Conservation (phyloP, 257 asterid species). For the Nicotiana tomentosiformis region DNA sequence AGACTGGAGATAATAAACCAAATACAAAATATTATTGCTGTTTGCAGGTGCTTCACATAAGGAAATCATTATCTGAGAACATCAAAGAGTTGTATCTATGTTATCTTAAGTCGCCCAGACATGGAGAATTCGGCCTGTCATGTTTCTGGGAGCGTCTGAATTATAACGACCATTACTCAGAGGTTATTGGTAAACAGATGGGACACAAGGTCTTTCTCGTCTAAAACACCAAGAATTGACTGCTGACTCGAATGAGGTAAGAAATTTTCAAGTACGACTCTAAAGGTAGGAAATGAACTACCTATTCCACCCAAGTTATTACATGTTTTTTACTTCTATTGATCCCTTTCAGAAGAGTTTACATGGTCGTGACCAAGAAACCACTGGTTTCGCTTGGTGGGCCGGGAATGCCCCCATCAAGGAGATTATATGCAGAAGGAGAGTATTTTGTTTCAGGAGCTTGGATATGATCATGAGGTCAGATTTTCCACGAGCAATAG, state of each 20-base stretch:
- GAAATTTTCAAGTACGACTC: too few relatives aligned
- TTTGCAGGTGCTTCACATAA: slow-evolving; percentile 65
- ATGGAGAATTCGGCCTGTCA: slow-evolving; percentile 54
- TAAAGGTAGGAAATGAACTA: too few relatives aligned
- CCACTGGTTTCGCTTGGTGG: too few relatives aligned
- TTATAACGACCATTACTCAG: slow-evolving; percentile 58
- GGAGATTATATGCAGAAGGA: not conserved
- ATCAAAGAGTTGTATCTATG: slow-evolving; percentile 53
- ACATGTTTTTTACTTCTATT: too few relatives aligned
- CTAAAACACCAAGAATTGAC: slow-evolving; percentile 9
- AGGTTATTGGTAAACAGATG: slow-evolving; percentile 34
- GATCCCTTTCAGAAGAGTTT: too few relatives aligned
- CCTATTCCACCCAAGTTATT: too few relatives aligned
- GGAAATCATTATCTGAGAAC: slow-evolving; percentile 47
- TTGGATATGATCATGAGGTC: not conserved
- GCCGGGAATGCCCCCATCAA: not conserved
- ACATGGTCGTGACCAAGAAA: too few relatives aligned
- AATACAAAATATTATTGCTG: slow-evolving; percentile 7
- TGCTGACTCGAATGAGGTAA: too few relatives aligned
- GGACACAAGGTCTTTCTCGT: slow-evolving; percentile 31
- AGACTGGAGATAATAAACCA: slow-evolving; percentile 6
- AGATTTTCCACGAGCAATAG: not conserved
- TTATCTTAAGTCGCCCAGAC: slow-evolving; percentile 67
- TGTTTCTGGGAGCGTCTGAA: slow-evolving; percentile 85
- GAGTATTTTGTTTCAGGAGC: not conserved